Evolutionary conservation across 106 monocot species (phyloP), one percentile per base, ranked within the genome.

Genomic region (Apostasia shenzhenica): DNA sequence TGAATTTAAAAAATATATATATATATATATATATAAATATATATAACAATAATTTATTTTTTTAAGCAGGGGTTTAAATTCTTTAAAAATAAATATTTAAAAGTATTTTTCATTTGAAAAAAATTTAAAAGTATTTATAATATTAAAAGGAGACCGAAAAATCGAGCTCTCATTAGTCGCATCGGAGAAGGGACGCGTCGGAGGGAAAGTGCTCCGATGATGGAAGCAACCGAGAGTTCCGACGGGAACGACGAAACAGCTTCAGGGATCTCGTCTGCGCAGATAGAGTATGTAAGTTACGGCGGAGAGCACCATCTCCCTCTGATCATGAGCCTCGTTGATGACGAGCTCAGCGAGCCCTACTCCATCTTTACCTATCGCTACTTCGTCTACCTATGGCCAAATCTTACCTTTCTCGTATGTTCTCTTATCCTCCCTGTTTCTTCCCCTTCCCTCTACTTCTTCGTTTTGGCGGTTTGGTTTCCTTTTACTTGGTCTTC

Each of bases 311-410:
- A 99, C 66, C 99, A 99, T 71, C 93, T 99, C n/a, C 90, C 93
- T 1, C 75, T 99, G 14, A 85, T 99, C 48, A 99, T 99, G 99
- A 71, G 60, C 10, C 85, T 99, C 41, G 90, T 99, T 47, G 92
- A 93, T 67, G 79, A 87, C 10, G 99, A 99, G 79, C 99, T 99
- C 38, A 99, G 99, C 85, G 99, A 99, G 75, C 99, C 99, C 75
- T 99, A 99, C 81, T 99, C 99, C 67, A 99, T 99, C 83, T 99
- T 99, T 81, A 99, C 99, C 57, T 99, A 99, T 79, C 99, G 99
- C 63, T 99, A 99, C 72, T 99, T 99, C 86, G 99, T 99, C 78
- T 99, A 99, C 79, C 86, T 81, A 14, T 99, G 99, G 99, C 93
- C 99, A 6, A 73, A 93, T 47, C 87, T 99, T 73, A 93, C 85